Percentiles rank a stretch among this genome's conserved stretches.
These are phyloP conservation scores for Parasarocladium wereldwijsianum DNA, from an alignment of 2,329 filamentous ascomycete genomes.

Conservation along the genomic window DNA sequence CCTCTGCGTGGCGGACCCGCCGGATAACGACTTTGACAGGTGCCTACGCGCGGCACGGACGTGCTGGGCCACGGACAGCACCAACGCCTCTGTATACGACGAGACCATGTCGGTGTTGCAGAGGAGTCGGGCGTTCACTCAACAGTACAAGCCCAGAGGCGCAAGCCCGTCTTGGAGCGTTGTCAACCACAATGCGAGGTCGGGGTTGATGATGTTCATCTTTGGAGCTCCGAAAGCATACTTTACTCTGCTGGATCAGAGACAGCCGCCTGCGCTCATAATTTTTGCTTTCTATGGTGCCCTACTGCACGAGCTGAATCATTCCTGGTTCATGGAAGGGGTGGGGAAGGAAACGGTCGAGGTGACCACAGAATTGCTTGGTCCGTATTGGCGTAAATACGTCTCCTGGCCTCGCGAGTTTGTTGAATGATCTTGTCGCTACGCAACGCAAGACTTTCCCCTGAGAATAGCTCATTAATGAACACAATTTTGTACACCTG, in stretches of 20 bases:
- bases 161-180: constrained; percentile 1
- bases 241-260: constrained; percentile 9
- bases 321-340: constrained; percentile 9
- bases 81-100: constrained; percentile 6
- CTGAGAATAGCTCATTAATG: no score
- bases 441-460: no score
- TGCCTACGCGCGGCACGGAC: constrained; percentile 4
- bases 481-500: no score
- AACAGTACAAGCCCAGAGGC: constrained; percentile 8
- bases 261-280: constrained; percentile 9
- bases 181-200: constrained; percentile 9
- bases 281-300: constrained; percentile 9
- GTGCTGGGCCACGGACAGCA: constrained; percentile 5
- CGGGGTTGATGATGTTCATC: constrained; percentile 9
- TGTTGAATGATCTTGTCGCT: no score
- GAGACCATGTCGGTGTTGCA: constrained; percentile 5
- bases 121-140: constrained; percentile 6
- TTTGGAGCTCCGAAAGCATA: constrained; percentile 8
- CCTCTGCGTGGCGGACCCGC: constrained; percentile 4
- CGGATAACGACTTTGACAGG: neutral
- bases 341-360: constrained; percentile 10
- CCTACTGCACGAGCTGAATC: constrained; percentile 5
- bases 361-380: constrained; percentile 8
- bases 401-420: no score
- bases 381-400: constrained; percentile 9